Percentiles rank a stretch among this genome's conserved stretches.
These are phyloP conservation scores for Boletellus emodensis DNA, from an alignment of 768 basidiomycete species.

Conservation along the genomic window DNA sequence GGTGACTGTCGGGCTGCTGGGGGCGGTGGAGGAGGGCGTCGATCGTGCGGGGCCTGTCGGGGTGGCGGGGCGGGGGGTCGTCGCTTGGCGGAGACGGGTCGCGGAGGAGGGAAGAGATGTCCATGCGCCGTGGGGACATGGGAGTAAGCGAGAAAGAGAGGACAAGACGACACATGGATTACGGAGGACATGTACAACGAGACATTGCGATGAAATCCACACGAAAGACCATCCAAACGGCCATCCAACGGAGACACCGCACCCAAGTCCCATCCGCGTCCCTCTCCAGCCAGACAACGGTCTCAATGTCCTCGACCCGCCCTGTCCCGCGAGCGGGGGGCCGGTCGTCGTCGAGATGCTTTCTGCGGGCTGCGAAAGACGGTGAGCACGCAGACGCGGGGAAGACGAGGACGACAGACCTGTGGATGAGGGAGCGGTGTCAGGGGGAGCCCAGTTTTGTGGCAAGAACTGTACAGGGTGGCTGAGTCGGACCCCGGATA, in stretches of 20 bases:
- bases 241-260: constrained; percentile 58
- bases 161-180: neutral
- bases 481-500: constrained; percentile 45
- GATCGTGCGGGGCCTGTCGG: constrained; percentile 16
- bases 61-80: neutral
- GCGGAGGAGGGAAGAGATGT: constrained; percentile 73
- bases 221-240: constrained; percentile 59
- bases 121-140: constrained; percentile 67
- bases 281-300: constrained; percentile 83
- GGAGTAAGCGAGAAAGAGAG: neutral
- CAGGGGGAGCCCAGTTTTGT: constrained; percentile 22
- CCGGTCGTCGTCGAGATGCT: constrained; percentile 88
- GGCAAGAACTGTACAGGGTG: constrained; percentile 41
- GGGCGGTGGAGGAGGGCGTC: constrained; percentile 19
- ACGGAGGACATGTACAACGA: constrained; percentile 63
- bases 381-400: constrained; percentile 5
- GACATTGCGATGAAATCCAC: constrained; percentile 84
- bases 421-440: constrained; percentile 34
- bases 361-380: constrained; percentile 52
- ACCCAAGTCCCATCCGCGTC: constrained; percentile 81
- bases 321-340: constrained; percentile 63
- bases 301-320: constrained; percentile 85
- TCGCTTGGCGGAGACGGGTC: constrained; percentile 10
- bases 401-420: constrained; percentile 33
- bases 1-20: constrained; percentile 1